Evolutionary conservation across 352 stramenopile species (phyloP), one percentile per base, ranked within the genome.

Genomic region (Peronospora destructor): DNA sequence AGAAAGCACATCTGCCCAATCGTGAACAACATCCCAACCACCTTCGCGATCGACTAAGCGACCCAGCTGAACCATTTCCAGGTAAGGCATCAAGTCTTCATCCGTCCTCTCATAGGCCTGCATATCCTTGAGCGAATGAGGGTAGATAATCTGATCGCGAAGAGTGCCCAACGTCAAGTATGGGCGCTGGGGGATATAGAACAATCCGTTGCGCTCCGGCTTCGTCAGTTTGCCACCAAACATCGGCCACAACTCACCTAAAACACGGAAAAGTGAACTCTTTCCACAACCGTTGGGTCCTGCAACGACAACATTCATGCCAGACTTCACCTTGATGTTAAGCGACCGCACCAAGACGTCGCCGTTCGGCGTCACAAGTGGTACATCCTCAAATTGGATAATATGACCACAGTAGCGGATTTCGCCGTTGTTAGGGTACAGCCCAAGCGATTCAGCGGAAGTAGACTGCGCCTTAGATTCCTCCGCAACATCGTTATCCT

Each of bases 111-210:
- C 72, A 4, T 56, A 68, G 7, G 52, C 60, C 14, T 73, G 45
- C 76, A 88, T 91, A 3, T 91, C 68, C 16, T 84, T 61, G 17
- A 76, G 45, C 21, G 76, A 84, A 51, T 93, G 76, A 16, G 86
- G 86, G 56, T 96, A 96, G 32, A 95, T 85, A 40, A 96, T 80
- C 58, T 95, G 85, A 47, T 95, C 87, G 10, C 86, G 74, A 37
- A 96, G 76, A 13, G 70, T 85, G 9, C 87, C 87, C 21, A 95
- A 62, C 41, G 76, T 89, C 57, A 95, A 53, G 57, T 95, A 96
- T 28, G 87, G 85, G 7, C 83, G 78, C 60, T 96, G 87, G 0
- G 84, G 84, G 30, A 95, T 89, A 72, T 95, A 96, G 63, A 95
- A 95, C n/a, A 95, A 58, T 11, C 79, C 74, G 45, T 85, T 88